Conservation (phyloP, 1,139 yeast species). For the Candida anutae region DNA sequence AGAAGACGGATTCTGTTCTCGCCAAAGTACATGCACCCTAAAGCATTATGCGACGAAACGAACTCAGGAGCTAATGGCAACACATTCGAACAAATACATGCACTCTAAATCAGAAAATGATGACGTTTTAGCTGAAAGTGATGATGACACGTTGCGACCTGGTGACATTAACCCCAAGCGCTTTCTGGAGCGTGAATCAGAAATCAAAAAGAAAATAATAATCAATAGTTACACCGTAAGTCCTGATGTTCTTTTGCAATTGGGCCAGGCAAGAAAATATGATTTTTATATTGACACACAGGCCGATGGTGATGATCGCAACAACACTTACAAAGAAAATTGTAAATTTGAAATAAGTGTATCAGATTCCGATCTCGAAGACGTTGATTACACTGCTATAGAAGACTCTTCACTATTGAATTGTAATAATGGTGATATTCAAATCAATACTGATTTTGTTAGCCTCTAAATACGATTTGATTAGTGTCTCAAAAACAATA, state of each 20-base stretch:
- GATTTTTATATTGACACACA: conserved; percentile 19
- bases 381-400: too few species aligned
- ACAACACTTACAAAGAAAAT: conserved; percentile 7
- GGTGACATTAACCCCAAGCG: too few species aligned
- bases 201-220: conserved; percentile 11
- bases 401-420: too few species aligned
- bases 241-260: conserved; percentile 17
- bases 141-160: conserved; percentile 5
- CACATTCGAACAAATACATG: conserved; percentile 11
- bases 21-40: conserved; percentile 41
- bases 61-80: conserved; percentile 21
- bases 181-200: too few species aligned
- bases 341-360: conserved; percentile 7
- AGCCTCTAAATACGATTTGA: too few species aligned
- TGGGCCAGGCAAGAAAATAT: conserved; percentile 16
- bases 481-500: too few species aligned
- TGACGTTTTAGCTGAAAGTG: conserved; percentile 25
- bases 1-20: conserved; percentile 49
- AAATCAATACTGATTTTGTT: too few species aligned
- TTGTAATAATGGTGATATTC: too few species aligned
- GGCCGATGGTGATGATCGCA: background rate
- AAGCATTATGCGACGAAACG: conserved; percentile 34
- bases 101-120: conserved; percentile 13
- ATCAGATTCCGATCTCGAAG: conserved; percentile 2
- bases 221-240: conserved; percentile 31